phyloP scores from a whole-genome alignment of 805 yeast species.

The Candida golubevii region DNA sequence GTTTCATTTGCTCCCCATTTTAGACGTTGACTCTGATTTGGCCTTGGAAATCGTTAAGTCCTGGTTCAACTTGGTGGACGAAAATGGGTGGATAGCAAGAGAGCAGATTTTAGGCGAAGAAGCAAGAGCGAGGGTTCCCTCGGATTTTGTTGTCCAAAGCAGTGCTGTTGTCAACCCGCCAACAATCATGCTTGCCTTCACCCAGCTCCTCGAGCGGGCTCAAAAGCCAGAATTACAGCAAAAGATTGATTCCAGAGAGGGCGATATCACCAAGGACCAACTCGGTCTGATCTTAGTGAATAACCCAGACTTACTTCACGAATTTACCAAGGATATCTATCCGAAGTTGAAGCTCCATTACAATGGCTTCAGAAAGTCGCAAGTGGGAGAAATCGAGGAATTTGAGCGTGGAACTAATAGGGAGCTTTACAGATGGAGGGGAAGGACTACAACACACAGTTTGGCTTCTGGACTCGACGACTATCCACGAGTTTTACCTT shows the following conservation, averaged over 20 bases:
- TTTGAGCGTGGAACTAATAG: conserved; percentile 51
- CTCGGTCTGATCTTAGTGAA: conserved; percentile 51
- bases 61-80: conserved; percentile 85
- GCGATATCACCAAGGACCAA: conserved; percentile 13
- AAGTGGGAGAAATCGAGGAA: conserved; percentile 67
- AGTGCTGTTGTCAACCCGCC: conserved; percentile 95
- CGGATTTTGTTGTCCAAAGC: conserved; percentile 76
- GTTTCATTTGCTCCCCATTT: conserved; percentile 78
- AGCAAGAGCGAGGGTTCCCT: conserved; percentile 83
- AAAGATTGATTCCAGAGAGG: conserved; percentile 4
- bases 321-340: conserved; percentile 62
- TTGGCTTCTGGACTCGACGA: conserved; percentile 94
- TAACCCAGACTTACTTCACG: conserved; percentile 54
- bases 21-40: conserved; percentile 79
- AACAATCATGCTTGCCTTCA: conserved; percentile 73
- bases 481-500: conserved; percentile 79
- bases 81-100: conserved; percentile 94
- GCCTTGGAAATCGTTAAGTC: conserved; percentile 75
- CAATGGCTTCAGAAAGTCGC: conserved; percentile 81
- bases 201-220: conserved; percentile 43
- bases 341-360: conserved; percentile 75
- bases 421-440: conserved; percentile 91
- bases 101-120: conserved; percentile 93
- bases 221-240: conserved; percentile 1
- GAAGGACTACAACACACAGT: conserved; percentile 80